Evolutionary conservation across 257 asterid species (phyloP), one percentile per base, ranked within the genome.

Genomic region (Solanum chaucha): DNA sequence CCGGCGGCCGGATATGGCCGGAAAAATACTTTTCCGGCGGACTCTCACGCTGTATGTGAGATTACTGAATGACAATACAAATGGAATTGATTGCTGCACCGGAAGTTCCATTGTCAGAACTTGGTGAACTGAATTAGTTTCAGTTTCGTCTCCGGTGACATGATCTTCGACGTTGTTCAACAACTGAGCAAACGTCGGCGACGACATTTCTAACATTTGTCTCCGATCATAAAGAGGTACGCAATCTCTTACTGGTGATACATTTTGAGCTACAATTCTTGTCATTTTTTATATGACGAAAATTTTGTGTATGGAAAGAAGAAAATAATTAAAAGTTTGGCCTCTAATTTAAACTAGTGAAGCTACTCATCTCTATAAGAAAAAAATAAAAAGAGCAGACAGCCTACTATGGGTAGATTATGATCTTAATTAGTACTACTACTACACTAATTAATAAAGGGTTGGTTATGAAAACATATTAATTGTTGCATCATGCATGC

Each of bases 31-130:
- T 26, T 89, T 92, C 34, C 91, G 89, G 46, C 88, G 44, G 6
- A 77, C 26, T 74, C 89, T 93, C 64, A 94, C 89, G 14, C 92
- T 92, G 86, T 95, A 94, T 0, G 95, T 95, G 11, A 95, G 92
- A 34, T 95, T 87, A 19, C 20, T 90, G 87, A 95, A 95, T 0
- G 97, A 90, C 14, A 95, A 94, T 3, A 90, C 92, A 51, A 94
- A 94, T 0, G 96, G 97, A 38, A 95, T 87, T 0, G 95, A 84
- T 0, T 92, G 91, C 0, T 92, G 92, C 78, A 4, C 26, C 13
- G 13, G 24, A 2, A 2, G 24, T 10, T 90, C 94, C 17, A 94
- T 73, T 20, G 93, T 92, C 3, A 93, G 92, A 41, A 86, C 92
- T 4, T 89, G 96, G 36, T 92, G 94, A 48, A 71, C 92, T 48